phyloP scores from a whole-genome alignment of 2,329 filamentous ascomycete genomes.

The Pseudogymnoascus sp. region DNA sequence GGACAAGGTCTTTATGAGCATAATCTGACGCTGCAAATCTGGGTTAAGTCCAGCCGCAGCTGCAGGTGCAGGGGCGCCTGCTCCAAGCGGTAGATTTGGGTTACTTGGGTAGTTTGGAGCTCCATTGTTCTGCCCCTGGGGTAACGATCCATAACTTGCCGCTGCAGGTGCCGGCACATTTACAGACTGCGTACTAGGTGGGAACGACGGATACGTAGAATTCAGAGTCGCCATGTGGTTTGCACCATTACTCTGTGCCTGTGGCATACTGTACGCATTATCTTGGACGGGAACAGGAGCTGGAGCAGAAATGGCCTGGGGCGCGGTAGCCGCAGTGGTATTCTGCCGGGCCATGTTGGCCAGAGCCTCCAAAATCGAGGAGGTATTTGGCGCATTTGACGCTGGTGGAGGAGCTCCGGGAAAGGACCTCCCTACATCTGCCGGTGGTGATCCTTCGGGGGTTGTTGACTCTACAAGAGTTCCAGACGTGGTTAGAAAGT shows the following conservation, averaged over 20 bases:
- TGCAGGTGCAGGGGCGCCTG: slow-evolving; percentile 31
- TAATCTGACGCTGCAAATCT: slow-evolving; percentile 61
- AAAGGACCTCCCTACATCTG: slow-evolving; percentile 34
- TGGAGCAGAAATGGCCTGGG: slow-evolving; percentile 19
- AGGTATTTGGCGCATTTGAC: slow-evolving; percentile 45
- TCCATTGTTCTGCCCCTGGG: slow-evolving; percentile 32
- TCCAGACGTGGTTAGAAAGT: slow-evolving; percentile 35
- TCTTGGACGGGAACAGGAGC: slow-evolving; percentile 26
- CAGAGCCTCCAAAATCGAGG: slow-evolving; percentile 67
- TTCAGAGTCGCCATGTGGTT: slow-evolving; percentile 26
- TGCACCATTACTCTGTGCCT: slow-evolving; percentile 35
- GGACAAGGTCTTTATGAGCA: slow-evolving; percentile 66
- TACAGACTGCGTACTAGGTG: slow-evolving; percentile 49
- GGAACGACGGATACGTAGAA: slow-evolving; percentile 22
- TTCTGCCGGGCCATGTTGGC: slow-evolving; percentile 76
- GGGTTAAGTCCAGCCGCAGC: slow-evolving; percentile 37
- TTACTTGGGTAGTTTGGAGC: slow-evolving; percentile 32
- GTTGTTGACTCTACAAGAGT: slow-evolving; percentile 60
- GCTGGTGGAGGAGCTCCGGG: slow-evolving; percentile 32
- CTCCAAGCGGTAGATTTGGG: slow-evolving; percentile 30
- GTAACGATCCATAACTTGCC: slow-evolving; percentile 24
- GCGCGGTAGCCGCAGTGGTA: slow-evolving; percentile 37
- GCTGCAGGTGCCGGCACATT: slow-evolving; percentile 39
- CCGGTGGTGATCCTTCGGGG: slow-evolving; percentile 50
- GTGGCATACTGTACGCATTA: slow-evolving; percentile 39